Evolutionary conservation across 805 yeast species (phyloP).

Genomic region (Metschnikowia similis): DNA sequence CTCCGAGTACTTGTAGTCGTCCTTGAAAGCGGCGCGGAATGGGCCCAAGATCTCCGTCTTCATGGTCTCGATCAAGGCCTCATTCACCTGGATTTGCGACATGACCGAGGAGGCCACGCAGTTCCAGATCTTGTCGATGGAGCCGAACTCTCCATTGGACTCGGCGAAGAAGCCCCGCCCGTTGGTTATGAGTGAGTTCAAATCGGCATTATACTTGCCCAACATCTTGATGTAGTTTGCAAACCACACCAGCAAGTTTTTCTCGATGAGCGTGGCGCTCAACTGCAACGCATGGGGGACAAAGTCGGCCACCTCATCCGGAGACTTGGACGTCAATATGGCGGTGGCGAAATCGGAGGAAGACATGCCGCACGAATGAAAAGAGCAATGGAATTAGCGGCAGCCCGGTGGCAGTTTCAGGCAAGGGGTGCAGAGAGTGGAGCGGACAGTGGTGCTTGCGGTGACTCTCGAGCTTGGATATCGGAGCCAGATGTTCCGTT

Average conservation of each 20-base stretch:
- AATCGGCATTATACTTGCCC: constrained; percentile 18
- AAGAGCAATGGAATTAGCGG: not conserved
- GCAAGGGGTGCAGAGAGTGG: too few relatives aligned
- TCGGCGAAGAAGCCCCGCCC: constrained; percentile 20
- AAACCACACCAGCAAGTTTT: constrained; percentile 34
- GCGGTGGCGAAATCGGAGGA: constrained; percentile 27
- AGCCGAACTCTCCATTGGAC: constrained; percentile 30
- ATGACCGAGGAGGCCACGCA: constrained; percentile 47
- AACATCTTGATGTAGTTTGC: constrained; percentile 20
- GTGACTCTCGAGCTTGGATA: not conserved
- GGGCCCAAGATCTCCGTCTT: constrained; percentile 55
- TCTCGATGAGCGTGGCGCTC: constrained; percentile 26
- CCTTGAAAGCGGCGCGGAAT: constrained; percentile 48
- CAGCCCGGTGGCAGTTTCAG: not conserved
- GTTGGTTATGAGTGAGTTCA: constrained; percentile 18
- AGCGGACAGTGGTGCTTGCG: not conserved
- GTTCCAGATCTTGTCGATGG: constrained; percentile 43
- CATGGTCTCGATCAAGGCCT: constrained; percentile 42
- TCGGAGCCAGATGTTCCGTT: not conserved
- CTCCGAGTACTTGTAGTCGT: constrained; percentile 53
- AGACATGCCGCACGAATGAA: constrained; percentile 7
- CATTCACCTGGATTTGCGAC: constrained; percentile 46
- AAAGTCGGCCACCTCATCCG: constrained; percentile 37
- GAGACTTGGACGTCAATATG: constrained; percentile 39
- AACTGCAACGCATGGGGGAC: constrained; percentile 33